These are phyloP conservation scores for Coniferiporia sulphurascens DNA, from an alignment of 1,284 basidiomycete species.

Conservation along the genomic window DNA sequence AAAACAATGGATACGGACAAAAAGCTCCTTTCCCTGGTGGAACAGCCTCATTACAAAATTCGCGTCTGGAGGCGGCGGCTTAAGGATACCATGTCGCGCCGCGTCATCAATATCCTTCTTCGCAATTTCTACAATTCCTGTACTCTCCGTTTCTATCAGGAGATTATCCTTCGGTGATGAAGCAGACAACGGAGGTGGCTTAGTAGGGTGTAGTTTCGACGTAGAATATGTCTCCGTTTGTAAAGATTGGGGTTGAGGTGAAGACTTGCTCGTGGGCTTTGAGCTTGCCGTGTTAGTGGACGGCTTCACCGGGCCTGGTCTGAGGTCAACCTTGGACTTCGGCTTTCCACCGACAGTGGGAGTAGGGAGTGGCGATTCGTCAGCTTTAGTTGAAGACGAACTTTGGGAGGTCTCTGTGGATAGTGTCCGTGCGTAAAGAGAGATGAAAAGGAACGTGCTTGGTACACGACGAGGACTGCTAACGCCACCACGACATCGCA, in stretches of 20 bases:
- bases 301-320: constrained; percentile 60
- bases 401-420: constrained; percentile 7
- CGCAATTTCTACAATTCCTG: constrained; percentile 41
- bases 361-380: constrained; percentile 1
- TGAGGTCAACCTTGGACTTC: constrained; percentile 57
- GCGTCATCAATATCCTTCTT: constrained; percentile 63
- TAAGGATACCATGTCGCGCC: constrained; percentile 59
- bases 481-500: background rate
- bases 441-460: background rate
- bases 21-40: constrained; percentile 66
- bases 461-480: background rate
- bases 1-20: constrained; percentile 35
- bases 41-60: constrained; percentile 48
- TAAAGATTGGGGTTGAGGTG: constrained; percentile 16
- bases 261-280: constrained; percentile 15
- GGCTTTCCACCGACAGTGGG: constrained; percentile 1
- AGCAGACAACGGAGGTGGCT: constrained; percentile 4
- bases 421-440: constrained; percentile 1
- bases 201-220: constrained; percentile 7
- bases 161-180: constrained; percentile 9
- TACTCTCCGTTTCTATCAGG: constrained; percentile 15
- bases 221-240: background rate
- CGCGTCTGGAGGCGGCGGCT: constrained; percentile 57
- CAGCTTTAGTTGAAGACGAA: background rate
- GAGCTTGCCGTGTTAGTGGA: constrained; percentile 25